Evolutionary conservation across 106 monocot species (phyloP), one percentile per base, ranked within the genome.

Genomic region (Dioscorea alata): DNA sequence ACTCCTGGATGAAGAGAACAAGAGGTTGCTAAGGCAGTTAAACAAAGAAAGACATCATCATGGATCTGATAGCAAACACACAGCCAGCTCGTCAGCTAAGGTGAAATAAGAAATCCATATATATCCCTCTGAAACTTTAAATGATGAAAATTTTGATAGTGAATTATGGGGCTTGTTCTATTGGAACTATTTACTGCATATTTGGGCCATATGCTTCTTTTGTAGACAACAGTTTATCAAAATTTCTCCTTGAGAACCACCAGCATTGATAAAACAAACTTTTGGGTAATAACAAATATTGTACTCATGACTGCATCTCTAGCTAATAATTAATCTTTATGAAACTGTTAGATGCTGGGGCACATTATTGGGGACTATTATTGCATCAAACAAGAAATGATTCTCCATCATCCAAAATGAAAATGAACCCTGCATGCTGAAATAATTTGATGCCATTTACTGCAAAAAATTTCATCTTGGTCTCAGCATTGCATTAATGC

Each of bases 1-100:
- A 49, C 49, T 91, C 21, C 65, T 91, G 53, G 88, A 91, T 63
- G 83, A 91, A 70, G 81, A 81, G 70, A 96, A 91, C 66, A 96
- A 91, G 75, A 80, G 65, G 72, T 63, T 91, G 73, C 51, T 75
- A 33, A 76, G 58, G 34, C 70, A 78, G 17, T 57, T 89, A 33
- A 77, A 75, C 50, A 78, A 61, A 79, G 94, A 85, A 60, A 76
- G 66, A n/a, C 57, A 76, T 32, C 68, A 33, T 50, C 78, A 76
- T 14, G 78, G 79, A 79, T 88, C 90, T 65, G 81, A 70, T 12
- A 31, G 59, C 50, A 88, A 80, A 66, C 48, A 67, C 20, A 87
- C 87, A 15, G 72, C 80, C 48, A 81, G 70, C 69, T 48, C 79
- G 66, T 85, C 94, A 58, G 51, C 74, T 4, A 79, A 73, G 49